Evolutionary conservation across 2,329 filamentous ascomycete species (phyloP).

Genomic region (Incumbomyces delicatus): DNA sequence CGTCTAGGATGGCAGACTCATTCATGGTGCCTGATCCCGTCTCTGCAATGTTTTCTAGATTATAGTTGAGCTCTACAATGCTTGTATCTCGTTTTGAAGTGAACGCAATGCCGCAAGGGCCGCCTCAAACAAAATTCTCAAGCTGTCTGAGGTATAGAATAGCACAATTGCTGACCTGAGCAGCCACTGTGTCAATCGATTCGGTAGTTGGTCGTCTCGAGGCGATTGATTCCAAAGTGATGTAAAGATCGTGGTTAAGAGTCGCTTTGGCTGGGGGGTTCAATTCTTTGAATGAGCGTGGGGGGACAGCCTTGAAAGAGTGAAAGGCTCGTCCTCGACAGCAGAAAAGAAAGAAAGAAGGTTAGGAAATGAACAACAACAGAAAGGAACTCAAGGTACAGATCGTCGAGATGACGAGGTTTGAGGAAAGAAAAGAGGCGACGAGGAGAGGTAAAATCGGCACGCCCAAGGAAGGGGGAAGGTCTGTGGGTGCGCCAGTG

Average conservation of each 20-base stretch:
- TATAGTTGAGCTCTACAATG: not conserved
- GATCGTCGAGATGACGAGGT: constrained; percentile 24
- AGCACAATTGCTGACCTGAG: constrained; percentile 2
- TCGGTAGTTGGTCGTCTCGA: constrained; percentile 12
- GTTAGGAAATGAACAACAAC: constrained; percentile 23
- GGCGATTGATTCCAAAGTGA: constrained; percentile 15
- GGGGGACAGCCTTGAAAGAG: constrained; percentile 42
- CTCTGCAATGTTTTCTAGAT: not conserved
- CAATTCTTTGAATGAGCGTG: constrained; percentile 23
- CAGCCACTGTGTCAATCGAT: constrained; percentile 2
- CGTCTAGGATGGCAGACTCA: constrained; percentile 1
- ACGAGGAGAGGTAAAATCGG: constrained; percentile 21
- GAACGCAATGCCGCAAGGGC: constrained; percentile 8
- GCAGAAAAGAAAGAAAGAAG: constrained; percentile 24
- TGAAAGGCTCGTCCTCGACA: constrained; percentile 38
- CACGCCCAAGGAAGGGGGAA: constrained; percentile 13
- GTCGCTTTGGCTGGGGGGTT: not conserved
- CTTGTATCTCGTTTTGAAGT: constrained; percentile 2
- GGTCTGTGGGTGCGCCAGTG: constrained; percentile 18
- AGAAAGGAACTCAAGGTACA: constrained; percentile 19
- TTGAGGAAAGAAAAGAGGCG: constrained; percentile 20
- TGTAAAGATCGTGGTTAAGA: constrained; percentile 7
- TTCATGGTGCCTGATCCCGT: constrained; percentile 2
- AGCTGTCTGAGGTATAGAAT: not conserved
- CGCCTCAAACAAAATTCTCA: not conserved